These are phyloP conservation scores for Loxodes magnus DNA, from an alignment of 73 alveolate genomes.

Conservation along the genomic window DNA sequence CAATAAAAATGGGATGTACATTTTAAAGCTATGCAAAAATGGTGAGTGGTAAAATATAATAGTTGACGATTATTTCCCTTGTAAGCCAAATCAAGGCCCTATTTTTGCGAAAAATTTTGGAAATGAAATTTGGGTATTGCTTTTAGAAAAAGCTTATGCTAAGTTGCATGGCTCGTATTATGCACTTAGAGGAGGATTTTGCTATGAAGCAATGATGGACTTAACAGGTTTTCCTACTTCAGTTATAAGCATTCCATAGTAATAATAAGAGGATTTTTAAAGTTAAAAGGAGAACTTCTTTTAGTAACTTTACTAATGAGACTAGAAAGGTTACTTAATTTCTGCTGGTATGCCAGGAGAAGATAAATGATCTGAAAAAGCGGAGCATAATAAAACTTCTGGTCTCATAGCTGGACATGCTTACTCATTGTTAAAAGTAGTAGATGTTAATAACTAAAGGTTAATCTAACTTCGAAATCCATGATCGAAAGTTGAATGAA, in stretches of 20 bases:
- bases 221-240: conserved; percentile 91
- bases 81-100: conserved; percentile 79
- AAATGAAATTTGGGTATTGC: conserved; percentile 88
- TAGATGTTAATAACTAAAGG: conserved; percentile 58
- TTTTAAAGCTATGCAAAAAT: conserved; percentile 48
- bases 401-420: conserved; percentile 92
- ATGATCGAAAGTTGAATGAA: conserved; percentile 89
- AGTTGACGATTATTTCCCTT: conserved; percentile 75
- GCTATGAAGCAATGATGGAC: conserved; percentile 86
- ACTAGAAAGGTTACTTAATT: conserved; percentile 66
- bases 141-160: conserved; percentile 96
- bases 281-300: conserved; percentile 32
- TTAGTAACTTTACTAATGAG: conserved; percentile 40
- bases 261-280: conserved; percentile 21
- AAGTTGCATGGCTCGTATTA: conserved; percentile 82
- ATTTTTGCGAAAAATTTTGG: conserved; percentile 65
- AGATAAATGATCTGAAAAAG: conserved; percentile 56
- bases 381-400: conserved; percentile 21
- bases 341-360: conserved; percentile 66
- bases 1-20: conserved; percentile 80
- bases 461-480: conserved; percentile 83
- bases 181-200: conserved; percentile 75
- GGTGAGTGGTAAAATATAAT: conserved; percentile 53
- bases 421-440: conserved; percentile 61
- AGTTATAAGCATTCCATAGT: conserved; percentile 50